Percentiles rank a stretch among this genome's conserved stretches.
phyloP scores from a whole-genome alignment of 2,329 filamentous ascomycete species.

The Penicillium sclerotiorum region DNA sequence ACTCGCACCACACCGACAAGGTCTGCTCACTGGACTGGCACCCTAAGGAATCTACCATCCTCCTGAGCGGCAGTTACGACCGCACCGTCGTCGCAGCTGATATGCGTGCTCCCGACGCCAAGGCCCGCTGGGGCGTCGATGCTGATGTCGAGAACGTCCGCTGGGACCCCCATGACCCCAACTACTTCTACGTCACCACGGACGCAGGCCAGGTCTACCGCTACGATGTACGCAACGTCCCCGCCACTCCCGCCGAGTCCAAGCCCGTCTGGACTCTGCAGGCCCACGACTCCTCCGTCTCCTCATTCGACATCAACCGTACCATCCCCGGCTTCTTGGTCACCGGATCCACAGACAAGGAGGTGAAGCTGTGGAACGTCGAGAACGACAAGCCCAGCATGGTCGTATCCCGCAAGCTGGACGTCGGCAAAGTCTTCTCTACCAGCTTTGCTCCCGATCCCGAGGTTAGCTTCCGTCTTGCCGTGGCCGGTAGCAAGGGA shows the following conservation, averaged over 20 bases:
- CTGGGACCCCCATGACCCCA: slow-evolving; percentile 91
- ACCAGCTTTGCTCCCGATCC: slow-evolving; percentile 86
- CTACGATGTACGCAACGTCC: slow-evolving; percentile 80
- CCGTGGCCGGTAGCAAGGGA: slow-evolving; percentile 93
- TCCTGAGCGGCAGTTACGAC: slow-evolving; percentile 94
- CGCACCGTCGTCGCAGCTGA: slow-evolving; percentile 91
- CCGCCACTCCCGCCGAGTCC: slow-evolving; percentile 69
- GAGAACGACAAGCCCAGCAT: slow-evolving; percentile 78
- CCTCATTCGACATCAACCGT: slow-evolving; percentile 89
- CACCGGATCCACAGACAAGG: slow-evolving; percentile 91
- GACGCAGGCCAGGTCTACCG: slow-evolving; percentile 91
- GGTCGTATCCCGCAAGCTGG: slow-evolving; percentile 88
- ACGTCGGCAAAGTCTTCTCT: slow-evolving; percentile 93
- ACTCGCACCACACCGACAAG: slow-evolving; percentile 95
- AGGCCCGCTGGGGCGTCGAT: slow-evolving; percentile 88
- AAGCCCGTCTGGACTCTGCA: slow-evolving; percentile 94
- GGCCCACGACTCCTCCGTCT: slow-evolving; percentile 90
- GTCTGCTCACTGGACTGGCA: slow-evolving; percentile 97
- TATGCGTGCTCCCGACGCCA: slow-evolving; percentile 87
- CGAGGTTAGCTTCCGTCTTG: slow-evolving; percentile 87
- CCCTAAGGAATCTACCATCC: slow-evolving; percentile 78
- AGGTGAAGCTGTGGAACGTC: slow-evolving; percentile 96
- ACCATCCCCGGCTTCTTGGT: slow-evolving; percentile 89
- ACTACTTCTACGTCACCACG: slow-evolving; percentile 94
- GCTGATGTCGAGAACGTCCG: slow-evolving; percentile 90